Evolutionary conservation across 2,329 filamentous ascomycete species (phyloP).

Genomic region (Aspergillus fumigatiaffinis): DNA sequence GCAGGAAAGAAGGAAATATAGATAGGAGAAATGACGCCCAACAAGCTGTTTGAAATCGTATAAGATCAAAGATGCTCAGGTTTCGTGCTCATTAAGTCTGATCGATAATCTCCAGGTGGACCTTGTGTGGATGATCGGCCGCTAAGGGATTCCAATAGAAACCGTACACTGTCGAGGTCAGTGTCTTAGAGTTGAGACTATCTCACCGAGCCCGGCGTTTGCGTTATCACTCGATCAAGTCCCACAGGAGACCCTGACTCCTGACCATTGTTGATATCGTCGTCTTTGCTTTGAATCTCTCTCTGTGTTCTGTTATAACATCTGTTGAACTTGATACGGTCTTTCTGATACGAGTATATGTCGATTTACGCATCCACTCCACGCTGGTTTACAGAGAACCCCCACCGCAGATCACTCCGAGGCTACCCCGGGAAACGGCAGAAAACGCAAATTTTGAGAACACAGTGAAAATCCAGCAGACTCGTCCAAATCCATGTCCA

Average conservation of each 20-base stretch:
- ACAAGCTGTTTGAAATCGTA: slow-evolving; percentile 1
- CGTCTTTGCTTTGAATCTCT: neutral
- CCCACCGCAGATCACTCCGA: neutral
- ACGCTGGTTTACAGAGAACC: neutral
- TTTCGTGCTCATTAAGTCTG: neutral
- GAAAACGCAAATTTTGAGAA: neutral
- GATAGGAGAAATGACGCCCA: slow-evolving; percentile 8
- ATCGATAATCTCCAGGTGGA: slow-evolving; percentile 1
- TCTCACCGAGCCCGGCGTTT: neutral
- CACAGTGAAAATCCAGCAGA: neutral
- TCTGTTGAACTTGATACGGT: neutral
- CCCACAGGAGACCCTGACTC: neutral
- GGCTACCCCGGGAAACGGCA: neutral
- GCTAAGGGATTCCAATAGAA: slow-evolving; percentile 11
- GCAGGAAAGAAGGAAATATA: slow-evolving; percentile 7
- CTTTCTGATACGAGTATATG: neutral
- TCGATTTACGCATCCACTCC: neutral
- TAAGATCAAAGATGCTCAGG: slow-evolving; percentile 6
- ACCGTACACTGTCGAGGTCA: neutral
- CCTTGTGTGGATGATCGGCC: slow-evolving; percentile 20
- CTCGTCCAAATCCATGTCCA: slow-evolving; percentile 29
- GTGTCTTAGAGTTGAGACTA: neutral
- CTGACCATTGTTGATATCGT: neutral
- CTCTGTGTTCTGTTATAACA: neutral
- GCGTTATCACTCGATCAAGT: neutral